Evolutionary conservation across 1,284 basidiomycete species (phyloP).

Genomic region (Vanrija sp.): DNA sequence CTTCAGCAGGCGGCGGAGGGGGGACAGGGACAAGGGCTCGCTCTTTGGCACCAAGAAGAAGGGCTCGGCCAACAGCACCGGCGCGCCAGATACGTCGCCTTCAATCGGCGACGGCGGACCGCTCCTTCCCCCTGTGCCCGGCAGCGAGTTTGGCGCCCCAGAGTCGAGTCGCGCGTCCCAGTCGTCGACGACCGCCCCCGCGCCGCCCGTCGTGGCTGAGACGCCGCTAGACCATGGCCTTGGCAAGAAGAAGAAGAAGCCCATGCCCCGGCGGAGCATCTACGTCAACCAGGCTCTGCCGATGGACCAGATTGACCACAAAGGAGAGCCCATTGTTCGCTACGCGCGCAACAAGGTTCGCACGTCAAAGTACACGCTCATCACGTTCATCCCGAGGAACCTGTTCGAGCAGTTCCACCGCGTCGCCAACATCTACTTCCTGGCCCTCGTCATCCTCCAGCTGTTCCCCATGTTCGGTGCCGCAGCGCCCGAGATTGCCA

Average conservation of each 20-base stretch:
- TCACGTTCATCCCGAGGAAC: slow-evolving; percentile 93
- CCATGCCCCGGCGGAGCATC: slow-evolving; percentile 61
- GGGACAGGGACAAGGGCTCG: not conserved
- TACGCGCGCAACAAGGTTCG: slow-evolving; percentile 93
- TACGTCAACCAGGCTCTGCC: slow-evolving; percentile 63
- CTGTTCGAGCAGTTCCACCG: slow-evolving; percentile 84
- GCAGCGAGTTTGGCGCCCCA: no score
- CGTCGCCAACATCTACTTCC: slow-evolving; percentile 90
- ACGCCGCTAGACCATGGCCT: not conserved
- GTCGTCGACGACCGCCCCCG: no score
- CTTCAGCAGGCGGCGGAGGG: slow-evolving; percentile 40
- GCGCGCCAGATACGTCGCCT: not conserved
- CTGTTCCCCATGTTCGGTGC: slow-evolving; percentile 90
- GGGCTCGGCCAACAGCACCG: not conserved
- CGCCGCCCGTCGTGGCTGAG: not conserved
- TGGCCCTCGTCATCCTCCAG: slow-evolving; percentile 77
- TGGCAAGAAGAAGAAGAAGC: slow-evolving; percentile 19
- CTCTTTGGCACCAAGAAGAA: slow-evolving; percentile 1
- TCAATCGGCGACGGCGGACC: no score
- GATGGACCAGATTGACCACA: slow-evolving; percentile 16
- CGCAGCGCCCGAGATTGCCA: slow-evolving; percentile 73
- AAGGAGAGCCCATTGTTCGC: slow-evolving; percentile 70
- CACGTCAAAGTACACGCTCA: slow-evolving; percentile 86
- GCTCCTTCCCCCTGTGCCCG: no score
- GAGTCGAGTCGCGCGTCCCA: no score